Evolutionary conservation across 2,329 filamentous ascomycete species (phyloP).

Genomic region (Didymella glomerata): DNA sequence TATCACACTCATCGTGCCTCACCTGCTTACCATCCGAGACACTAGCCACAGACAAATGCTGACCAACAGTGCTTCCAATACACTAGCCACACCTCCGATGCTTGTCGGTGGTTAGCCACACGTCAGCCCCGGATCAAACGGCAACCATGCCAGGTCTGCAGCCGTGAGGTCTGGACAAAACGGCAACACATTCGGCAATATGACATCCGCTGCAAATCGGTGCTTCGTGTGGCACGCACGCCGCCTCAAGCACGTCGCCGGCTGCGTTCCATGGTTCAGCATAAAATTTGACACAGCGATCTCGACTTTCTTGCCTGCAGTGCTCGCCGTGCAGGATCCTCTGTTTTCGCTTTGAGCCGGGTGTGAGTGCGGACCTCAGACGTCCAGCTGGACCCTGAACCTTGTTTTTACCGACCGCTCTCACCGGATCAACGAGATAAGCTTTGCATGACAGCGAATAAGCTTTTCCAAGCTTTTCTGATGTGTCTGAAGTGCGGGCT

Average conservation of each 20-base stretch:
- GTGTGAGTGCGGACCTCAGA: neutral
- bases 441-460: slow-evolving; percentile 3
- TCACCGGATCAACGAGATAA: neutral
- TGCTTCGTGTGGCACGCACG: neutral
- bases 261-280: neutral
- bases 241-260: neutral
- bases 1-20: neutral
- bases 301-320: neutral
- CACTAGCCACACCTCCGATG: neutral
- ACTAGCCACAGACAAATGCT: slow-evolving; percentile 8
- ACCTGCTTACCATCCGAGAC: neutral
- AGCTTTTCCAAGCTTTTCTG: slow-evolving; percentile 15
- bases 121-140: neutral
- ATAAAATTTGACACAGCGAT: slow-evolving; percentile 2
- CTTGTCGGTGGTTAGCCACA: neutral
- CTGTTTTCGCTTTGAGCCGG: neutral
- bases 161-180: too few species aligned
- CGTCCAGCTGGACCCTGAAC: neutral
- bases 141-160: neutral
- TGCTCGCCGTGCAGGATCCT: neutral
- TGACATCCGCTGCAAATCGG: too few species aligned
- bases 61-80: neutral
- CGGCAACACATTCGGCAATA: too few species aligned
- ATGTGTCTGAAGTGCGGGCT: neutral
- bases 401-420: neutral